These are phyloP conservation scores for Cadophora gregata DNA, from an alignment of 2,329 filamentous ascomycete genomes.

Conservation along the genomic window DNA sequence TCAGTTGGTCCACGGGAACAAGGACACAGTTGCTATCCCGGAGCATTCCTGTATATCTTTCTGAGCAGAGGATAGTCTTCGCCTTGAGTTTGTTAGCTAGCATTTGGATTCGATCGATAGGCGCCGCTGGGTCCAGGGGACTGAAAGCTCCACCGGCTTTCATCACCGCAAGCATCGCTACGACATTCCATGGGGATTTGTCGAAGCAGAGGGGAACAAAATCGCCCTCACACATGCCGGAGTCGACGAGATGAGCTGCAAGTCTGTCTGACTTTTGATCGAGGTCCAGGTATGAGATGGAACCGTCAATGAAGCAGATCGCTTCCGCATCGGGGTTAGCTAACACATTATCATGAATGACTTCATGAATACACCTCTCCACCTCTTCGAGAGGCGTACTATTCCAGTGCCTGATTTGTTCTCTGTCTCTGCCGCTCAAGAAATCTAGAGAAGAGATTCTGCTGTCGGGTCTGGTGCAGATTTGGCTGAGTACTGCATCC, in stretches of 20 bases:
- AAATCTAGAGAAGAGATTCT: not conserved
- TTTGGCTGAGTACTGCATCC: not conserved
- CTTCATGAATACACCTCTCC: slow-evolving; percentile 1
- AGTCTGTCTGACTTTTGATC: not conserved
- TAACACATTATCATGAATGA: not conserved
- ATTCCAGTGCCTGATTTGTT: slow-evolving; percentile 4
- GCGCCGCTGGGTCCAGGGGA: slow-evolving; percentile 64
- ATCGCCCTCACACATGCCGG: not conserved
- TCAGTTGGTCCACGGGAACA: not conserved
- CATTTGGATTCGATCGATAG: not conserved
- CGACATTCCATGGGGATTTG: slow-evolving; percentile 75
- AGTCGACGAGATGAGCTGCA: not conserved
- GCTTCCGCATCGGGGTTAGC: not conserved
- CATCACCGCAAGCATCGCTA: slow-evolving; percentile 72
- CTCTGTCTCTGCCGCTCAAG: not conserved
- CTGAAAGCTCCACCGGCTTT: slow-evolving; percentile 79
- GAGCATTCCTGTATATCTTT: not conserved
- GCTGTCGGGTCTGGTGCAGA: not conserved
- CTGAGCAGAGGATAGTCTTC: not conserved
- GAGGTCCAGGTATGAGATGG: not conserved
- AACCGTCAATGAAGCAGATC: not conserved
- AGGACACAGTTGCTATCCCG: not conserved
- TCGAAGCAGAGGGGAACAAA: slow-evolving; percentile 64
- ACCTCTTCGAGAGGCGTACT: not conserved
- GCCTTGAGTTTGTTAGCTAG: not conserved